phyloP scores from a whole-genome alignment of 2,329 filamentous ascomycete species.

The Epichloe sibirici region DNA sequence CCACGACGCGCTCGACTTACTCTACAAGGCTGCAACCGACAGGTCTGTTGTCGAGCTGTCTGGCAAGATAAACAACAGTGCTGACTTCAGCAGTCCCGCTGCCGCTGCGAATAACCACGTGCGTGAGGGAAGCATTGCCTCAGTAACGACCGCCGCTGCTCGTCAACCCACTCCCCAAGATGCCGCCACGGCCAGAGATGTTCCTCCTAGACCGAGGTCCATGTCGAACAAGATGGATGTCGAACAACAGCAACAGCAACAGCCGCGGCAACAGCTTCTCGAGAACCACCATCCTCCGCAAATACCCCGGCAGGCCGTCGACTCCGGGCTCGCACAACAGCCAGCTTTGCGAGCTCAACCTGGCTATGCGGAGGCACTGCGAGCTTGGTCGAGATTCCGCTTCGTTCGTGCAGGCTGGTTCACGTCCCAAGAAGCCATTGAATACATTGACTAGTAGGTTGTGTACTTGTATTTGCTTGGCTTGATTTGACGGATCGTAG shows the following conservation, averaged over 20 bases:
- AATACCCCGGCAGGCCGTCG: conserved; percentile 24
- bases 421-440: conserved; percentile 81
- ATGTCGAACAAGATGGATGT: conserved; percentile 7
- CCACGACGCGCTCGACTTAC: conserved; percentile 80
- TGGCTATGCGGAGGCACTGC: conserved; percentile 58
- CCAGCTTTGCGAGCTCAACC: conserved; percentile 34
- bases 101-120: conserved; percentile 15
- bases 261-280: neutral
- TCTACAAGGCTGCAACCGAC: conserved; percentile 75
- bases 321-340: conserved; percentile 32
- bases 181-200: neutral
- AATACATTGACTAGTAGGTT: conserved; percentile 80
- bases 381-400: conserved; percentile 81
- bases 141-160: conserved; percentile 11
- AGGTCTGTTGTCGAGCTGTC: conserved; percentile 29
- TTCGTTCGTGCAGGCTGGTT: conserved; percentile 98
- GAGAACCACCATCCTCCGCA: neutral
- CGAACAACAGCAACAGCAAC: conserved; percentile 2
- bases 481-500: neutral
- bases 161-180: conserved; percentile 9
- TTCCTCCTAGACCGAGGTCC: conserved; percentile 7
- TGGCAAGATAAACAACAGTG: conserved; percentile 2
- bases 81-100: conserved; percentile 12
- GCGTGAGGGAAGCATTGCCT: conserved; percentile 19
- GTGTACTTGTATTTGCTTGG: neutral